Evolutionary conservation across 345 rosid species (phyloP).

Genomic region (Aquilaria sinensis): DNA sequence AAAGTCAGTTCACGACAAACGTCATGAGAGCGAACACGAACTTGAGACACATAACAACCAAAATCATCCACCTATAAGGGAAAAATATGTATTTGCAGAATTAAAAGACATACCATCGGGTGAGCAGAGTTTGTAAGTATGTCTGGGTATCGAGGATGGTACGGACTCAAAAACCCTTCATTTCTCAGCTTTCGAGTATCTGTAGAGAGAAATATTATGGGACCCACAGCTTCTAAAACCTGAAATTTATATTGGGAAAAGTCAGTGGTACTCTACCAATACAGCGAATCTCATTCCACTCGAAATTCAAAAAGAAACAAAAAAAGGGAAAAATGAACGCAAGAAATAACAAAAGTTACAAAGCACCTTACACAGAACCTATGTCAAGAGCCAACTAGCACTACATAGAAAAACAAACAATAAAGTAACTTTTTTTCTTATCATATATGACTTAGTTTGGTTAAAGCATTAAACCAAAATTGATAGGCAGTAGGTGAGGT

Average conservation of each 20-base stretch:
- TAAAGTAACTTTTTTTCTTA: too few relatives aligned
- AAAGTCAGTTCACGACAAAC: too few relatives aligned
- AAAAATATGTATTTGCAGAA: background rate
- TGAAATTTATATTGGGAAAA: constrained; percentile 29
- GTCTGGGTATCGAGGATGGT: constrained; percentile 97
- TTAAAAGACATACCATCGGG: constrained; percentile 66
- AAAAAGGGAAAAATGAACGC: too few relatives aligned
- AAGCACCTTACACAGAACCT: too few relatives aligned
- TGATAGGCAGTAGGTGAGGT: too few relatives aligned
- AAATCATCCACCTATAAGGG: background rate
- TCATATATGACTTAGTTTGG: too few relatives aligned
- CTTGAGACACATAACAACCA: background rate
- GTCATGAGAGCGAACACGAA: background rate
- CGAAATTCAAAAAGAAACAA: too few relatives aligned
- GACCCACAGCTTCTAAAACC: constrained; percentile 99
- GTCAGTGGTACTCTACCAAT: constrained; percentile 7
- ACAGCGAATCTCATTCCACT: too few relatives aligned
- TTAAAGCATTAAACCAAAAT: too few relatives aligned
- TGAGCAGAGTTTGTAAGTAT: constrained; percentile 97
- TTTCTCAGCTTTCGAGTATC: constrained; percentile 96
- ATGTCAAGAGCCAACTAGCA: too few relatives aligned
- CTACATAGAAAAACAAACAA: too few relatives aligned
- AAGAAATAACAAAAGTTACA: too few relatives aligned
- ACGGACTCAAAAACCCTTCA: constrained; percentile 96
- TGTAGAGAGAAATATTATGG: constrained; percentile 84